Conservation (phyloP, 306 rosid genomes). For the Cucumis sativus region DNA sequence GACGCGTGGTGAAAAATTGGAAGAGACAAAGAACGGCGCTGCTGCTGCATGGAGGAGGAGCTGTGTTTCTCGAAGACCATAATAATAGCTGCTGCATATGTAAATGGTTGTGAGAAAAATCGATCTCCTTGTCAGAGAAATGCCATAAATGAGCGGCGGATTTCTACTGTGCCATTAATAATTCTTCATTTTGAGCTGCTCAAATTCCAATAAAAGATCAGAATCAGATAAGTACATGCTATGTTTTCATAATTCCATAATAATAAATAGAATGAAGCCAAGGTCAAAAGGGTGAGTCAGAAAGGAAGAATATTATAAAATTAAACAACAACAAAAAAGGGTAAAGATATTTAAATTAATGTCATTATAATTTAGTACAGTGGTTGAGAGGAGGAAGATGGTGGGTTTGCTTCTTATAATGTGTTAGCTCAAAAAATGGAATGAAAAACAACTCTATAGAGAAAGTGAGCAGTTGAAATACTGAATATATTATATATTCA, state of each 20-base stretch:
- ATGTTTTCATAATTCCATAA: neutral
- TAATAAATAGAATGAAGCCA: conserved; percentile 1
- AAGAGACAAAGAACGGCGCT: conserved; percentile 2
- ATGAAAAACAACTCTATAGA: conserved; percentile 10
- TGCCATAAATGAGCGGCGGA: conserved; percentile 20
- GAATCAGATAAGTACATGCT: neutral
- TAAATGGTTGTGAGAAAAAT: neutral
- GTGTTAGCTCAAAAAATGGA: conserved; percentile 41
- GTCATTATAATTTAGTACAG: conserved; percentile 16
- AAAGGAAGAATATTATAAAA: neutral
- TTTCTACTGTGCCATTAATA: conserved; percentile 7
- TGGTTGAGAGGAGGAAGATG: conserved; percentile 33
- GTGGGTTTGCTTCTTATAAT: conserved; percentile 33
- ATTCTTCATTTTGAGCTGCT: neutral
- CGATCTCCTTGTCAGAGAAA: neutral
- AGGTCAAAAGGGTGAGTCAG: conserved; percentile 27
- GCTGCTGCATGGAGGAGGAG: neutral
- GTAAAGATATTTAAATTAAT: neutral
- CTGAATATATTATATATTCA: neutral
- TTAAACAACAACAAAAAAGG: neutral
- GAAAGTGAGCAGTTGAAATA: conserved; percentile 65
- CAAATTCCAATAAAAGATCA: neutral
- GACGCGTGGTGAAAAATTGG: conserved; percentile 4
- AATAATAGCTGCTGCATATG: neutral
- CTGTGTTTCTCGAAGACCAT: neutral